Evolutionary conservation across 495 filamentous ascomycete species (phyloP), one percentile per base, ranked within the genome.

Genomic region (Chlorociboria aeruginascens): DNA sequence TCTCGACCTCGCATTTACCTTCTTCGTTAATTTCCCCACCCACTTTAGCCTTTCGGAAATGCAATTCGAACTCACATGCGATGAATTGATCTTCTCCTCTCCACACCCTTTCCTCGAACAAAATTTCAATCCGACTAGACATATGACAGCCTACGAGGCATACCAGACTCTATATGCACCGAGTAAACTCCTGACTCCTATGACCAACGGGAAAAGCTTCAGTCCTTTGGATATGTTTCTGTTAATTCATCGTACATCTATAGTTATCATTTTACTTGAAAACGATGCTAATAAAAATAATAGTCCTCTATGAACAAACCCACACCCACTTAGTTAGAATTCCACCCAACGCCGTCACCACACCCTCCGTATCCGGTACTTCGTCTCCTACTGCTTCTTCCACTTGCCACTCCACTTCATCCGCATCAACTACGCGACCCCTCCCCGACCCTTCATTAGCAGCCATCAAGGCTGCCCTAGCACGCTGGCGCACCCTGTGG

Each of bases 151-250:
- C 12, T 30, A 35, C n/a, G 51, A 53, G n/a, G 45, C 51, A 25
- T 53, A 45, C 36, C 40, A 49, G n/a, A 49, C 41, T 43, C 40
- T 53, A 14, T 53, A 49, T 45, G 43, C 43, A 29, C 40, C 28
- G 4, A 12, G 14, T 12, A 44, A 53, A n/a, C 17, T 39, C 16
- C 16, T 31, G 29, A 6, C 30, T 25, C 29, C 25, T 1, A 13
- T 38, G 2, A 14, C 46, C 33, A 46, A 41, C 29, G 13, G 28
- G 14, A 42, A 30, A 10, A 46, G 46, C 6, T 42, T 53, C 13
- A 49, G 46, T 45, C 45, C 46, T 16, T 35, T 45, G 34, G 51
- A 53, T 46, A 53, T 53, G 51, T 53, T 53, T 35, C 40, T 49
- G 8, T 33, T 53, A 17, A 44, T 53, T 14, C 51, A 53, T 43